phyloP scores from a whole-genome alignment of 805 yeast genomes.

The Candida montana region DNA sequence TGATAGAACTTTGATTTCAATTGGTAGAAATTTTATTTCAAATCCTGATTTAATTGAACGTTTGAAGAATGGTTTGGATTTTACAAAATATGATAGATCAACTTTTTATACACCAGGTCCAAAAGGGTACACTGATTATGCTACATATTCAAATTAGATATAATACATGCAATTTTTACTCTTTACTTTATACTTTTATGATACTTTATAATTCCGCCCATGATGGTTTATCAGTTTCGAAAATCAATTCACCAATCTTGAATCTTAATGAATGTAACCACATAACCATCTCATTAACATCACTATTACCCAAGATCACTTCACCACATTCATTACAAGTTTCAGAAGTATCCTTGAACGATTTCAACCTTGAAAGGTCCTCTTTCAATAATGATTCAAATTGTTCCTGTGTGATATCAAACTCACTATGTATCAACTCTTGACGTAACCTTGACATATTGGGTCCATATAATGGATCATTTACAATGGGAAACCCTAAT shows the following conservation, averaged over 20 bases:
- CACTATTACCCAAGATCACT: constrained; percentile 9
- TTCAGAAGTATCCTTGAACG: constrained; percentile 31
- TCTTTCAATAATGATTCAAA: constrained; percentile 13
- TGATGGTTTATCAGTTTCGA: constrained; percentile 17
- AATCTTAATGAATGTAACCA: constrained; percentile 23
- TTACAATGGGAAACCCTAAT: constrained; percentile 81
- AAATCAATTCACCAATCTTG: constrained; percentile 13
- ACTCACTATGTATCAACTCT: constrained; percentile 9
- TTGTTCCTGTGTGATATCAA: constrained; percentile 11
- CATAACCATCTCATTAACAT: constrained; percentile 14
- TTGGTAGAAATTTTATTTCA: constrained; percentile 34
- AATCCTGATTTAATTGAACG: constrained; percentile 40
- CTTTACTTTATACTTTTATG: too few relatives aligned
- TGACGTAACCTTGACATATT: constrained; percentile 4
- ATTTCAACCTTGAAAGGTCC: constrained; percentile 8
- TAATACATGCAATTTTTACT: too few relatives aligned
- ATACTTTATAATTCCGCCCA: constrained; percentile 23
- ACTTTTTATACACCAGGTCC: constrained; percentile 28
- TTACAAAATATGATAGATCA: constrained; percentile 29
- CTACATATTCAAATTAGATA: not conserved
- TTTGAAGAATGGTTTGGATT: constrained; percentile 31
- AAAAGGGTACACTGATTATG: constrained; percentile 9
- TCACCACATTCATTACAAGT: constrained; percentile 20
- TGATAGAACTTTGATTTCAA: constrained; percentile 29
- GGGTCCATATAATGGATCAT: constrained; percentile 68